A percentile compares a stretch with the other conserved stretches of the same genome.
Conservation (phyloP, 2,329 filamentous ascomycete genomes). For the Trichoderma atroviride region DNA sequence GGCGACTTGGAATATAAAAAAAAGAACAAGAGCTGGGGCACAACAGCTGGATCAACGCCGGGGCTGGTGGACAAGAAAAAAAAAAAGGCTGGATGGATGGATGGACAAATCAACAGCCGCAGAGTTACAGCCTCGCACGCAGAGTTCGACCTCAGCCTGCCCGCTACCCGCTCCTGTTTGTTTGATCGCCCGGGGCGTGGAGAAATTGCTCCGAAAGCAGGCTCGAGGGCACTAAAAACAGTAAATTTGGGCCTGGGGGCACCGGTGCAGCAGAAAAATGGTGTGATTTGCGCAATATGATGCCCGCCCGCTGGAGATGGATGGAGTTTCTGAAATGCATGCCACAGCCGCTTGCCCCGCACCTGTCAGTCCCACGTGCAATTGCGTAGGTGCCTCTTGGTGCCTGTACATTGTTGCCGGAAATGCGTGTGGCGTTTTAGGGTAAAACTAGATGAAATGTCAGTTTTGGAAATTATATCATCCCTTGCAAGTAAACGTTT, state of each 20-base stretch:
- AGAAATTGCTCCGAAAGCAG: not conserved
- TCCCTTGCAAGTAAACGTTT: not conserved
- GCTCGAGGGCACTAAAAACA: constrained; percentile 19
- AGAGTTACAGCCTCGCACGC: constrained; percentile 7
- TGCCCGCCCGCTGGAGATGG: not conserved
- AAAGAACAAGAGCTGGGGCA: not conserved
- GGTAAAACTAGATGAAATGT: not conserved
- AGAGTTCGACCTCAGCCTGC: not conserved
- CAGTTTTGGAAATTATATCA: not conserved
- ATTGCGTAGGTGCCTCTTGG: not conserved
- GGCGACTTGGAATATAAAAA: not conserved
- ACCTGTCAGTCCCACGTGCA: not conserved
- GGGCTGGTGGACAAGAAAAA: not conserved
- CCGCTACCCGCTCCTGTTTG: not conserved
- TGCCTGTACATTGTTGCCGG: not conserved
- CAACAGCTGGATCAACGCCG: not conserved
- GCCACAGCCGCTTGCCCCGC: not conserved
- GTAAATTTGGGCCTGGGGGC: not conserved
- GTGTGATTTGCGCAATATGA: constrained; percentile 12
- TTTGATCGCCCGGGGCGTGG: not conserved
- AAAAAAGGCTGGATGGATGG: not conserved
- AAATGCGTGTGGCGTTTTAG: not conserved
- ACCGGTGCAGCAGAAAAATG: not conserved
- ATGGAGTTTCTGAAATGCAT: not conserved
- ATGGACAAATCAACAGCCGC: constrained; percentile 6